A percentile compares a stretch with the other conserved stretches of the same genome.
Evolutionary conservation across 2,329 filamentous ascomycete genomes (phyloP).

Genomic region (Verticillium albo-atrum): DNA sequence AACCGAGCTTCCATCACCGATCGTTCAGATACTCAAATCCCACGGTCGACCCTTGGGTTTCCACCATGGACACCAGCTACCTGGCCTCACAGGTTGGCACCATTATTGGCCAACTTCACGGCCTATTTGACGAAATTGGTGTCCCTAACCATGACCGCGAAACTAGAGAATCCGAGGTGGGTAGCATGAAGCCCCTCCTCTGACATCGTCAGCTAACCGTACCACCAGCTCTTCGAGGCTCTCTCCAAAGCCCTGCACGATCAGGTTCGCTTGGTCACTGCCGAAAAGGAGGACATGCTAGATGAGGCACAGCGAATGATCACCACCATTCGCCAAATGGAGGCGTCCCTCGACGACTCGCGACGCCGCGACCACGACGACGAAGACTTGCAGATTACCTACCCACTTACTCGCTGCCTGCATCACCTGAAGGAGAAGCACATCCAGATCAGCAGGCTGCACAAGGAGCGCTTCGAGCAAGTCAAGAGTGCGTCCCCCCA

Average conservation of each 20-base stretch:
- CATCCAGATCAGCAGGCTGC: constrained; percentile 69
- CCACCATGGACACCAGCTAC: constrained; percentile 80
- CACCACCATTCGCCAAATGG: constrained; percentile 87
- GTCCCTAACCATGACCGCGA: constrained; percentile 93
- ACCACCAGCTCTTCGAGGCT: constrained; percentile 78
- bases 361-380: constrained; percentile 61
- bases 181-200: constrained; percentile 17
- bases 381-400: constrained; percentile 72
- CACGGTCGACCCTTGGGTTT: background rate
- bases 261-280: constrained; percentile 78
- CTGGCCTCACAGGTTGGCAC: constrained; percentile 91
- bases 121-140: constrained; percentile 95
- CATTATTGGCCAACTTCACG: constrained; percentile 89
- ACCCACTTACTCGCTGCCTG: constrained; percentile 77
- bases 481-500: constrained; percentile 68
- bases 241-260: constrained; percentile 89
- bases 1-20: background rate
- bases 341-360: constrained; percentile 77
- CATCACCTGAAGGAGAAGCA: constrained; percentile 82
- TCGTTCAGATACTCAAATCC: background rate
- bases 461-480: constrained; percentile 90
- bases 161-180: constrained; percentile 80
- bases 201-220: background rate
- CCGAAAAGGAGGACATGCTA: constrained; percentile 86
- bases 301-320: constrained; percentile 85